Evolutionary conservation across 192 early-diverging fungal species (phyloP).

Genomic region (Oehlia diaphana): DNA sequence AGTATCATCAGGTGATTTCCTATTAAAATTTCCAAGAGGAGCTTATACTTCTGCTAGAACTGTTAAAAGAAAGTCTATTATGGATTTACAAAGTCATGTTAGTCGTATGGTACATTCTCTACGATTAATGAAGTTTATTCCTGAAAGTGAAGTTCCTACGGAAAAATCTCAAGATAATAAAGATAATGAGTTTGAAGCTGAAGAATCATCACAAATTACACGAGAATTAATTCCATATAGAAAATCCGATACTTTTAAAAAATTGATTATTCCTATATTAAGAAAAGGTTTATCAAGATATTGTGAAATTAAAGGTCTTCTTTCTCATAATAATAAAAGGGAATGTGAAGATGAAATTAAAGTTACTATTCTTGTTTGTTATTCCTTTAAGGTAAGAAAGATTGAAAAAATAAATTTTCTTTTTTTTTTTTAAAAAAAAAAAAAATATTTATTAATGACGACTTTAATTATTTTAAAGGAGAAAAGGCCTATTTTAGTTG

Average conservation of each 20-base stretch:
- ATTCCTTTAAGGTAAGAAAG: slow-evolving; percentile 47
- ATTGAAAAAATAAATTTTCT: background rate
- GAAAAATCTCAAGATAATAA: background rate
- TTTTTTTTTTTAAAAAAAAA: background rate
- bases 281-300: slow-evolving; percentile 47
- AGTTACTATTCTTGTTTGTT: slow-evolving; percentile 57
- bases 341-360: slow-evolving; percentile 46
- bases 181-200: slow-evolving; percentile 6
- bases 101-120: slow-evolving; percentile 53
- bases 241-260: slow-evolving; percentile 31
- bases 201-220: slow-evolving; percentile 25
- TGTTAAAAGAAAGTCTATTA: slow-evolving; percentile 46
- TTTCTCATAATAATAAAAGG: slow-evolving; percentile 12
- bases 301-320: slow-evolving; percentile 37
- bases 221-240: slow-evolving; percentile 40
- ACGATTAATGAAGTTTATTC: slow-evolving; percentile 44
- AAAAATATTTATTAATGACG: background rate
- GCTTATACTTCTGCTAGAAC: slow-evolving; percentile 70
- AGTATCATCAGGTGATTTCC: background rate
- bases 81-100: slow-evolving; percentile 58
- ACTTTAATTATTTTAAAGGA: slow-evolving; percentile 24
- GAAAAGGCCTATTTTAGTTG: slow-evolving; percentile 35
- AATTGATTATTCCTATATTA: slow-evolving; percentile 40
- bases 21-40: slow-evolving; percentile 24
- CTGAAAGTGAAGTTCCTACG: background rate